Percentiles rank a stretch among this genome's conserved stretches.
phyloP scores from a whole-genome alignment of 78 protist genomes.

The Neovahlkampfia damariscottae region DNA sequence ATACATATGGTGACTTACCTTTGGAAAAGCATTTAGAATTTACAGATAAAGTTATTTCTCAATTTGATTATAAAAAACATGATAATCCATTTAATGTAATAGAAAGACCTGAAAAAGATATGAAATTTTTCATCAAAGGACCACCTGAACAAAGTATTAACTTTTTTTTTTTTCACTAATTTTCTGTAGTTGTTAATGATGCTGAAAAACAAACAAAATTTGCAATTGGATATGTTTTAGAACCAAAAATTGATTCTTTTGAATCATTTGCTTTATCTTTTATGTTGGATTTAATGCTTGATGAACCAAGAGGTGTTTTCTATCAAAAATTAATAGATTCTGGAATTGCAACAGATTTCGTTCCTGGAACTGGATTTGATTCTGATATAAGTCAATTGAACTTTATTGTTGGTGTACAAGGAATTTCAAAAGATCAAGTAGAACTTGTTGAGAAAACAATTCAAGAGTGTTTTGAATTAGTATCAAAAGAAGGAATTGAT shows the following conservation, averaged over 20 bases:
- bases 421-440: neutral
- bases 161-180: too few relatives aligned
- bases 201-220: neutral
- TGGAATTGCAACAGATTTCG: constrained; percentile 7
- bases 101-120: neutral
- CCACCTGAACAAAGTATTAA: neutral
- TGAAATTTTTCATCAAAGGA: neutral
- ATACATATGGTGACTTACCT: constrained; percentile 37
- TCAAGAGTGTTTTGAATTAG: neutral
- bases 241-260: neutral
- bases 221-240: neutral
- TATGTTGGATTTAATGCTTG: neutral
- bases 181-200: too few relatives aligned
- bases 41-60: neutral
- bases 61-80: too few relatives aligned
- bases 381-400: neutral
- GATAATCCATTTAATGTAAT: too few relatives aligned
- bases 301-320: constrained; percentile 24
- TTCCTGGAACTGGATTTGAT: constrained; percentile 15
- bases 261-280: neutral
- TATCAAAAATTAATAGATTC: constrained; percentile 27
- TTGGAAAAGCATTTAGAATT: neutral
- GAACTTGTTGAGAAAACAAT: constrained; percentile 3
- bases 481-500: constrained; percentile 8
- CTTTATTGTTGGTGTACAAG: constrained; percentile 27